Percentiles rank a stretch among this genome's conserved stretches.
These are phyloP conservation scores for Geranium brycei DNA, from an alignment of 345 rosid genomes.

Conservation along the genomic window DNA sequence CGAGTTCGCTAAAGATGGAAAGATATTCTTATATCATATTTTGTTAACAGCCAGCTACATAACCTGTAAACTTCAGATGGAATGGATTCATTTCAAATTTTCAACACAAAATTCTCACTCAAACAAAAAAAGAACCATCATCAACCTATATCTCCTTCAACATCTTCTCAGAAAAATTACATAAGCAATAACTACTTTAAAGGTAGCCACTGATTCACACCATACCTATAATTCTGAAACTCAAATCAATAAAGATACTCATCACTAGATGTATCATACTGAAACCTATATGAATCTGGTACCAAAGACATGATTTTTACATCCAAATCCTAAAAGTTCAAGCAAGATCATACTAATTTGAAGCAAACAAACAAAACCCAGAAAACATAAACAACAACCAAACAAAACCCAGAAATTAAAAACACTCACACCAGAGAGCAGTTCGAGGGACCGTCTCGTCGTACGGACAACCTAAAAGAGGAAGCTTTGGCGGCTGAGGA, in stretches of 20 bases:
- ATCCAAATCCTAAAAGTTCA: background rate
- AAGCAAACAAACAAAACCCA: background rate
- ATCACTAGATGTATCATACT: background rate
- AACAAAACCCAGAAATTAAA: background rate
- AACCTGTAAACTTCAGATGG: background rate
- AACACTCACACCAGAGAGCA: slow-evolving; percentile 47
- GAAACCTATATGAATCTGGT: background rate
- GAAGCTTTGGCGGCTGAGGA: slow-evolving; percentile 23
- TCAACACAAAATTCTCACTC: background rate
- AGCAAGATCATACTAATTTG: no score
- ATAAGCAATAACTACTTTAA: no score
- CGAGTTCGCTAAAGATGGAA: background rate
- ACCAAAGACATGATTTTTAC: background rate
- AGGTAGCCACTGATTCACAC: no score
- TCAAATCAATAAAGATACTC: background rate
- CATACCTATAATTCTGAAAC: background rate
- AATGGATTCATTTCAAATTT: background rate
- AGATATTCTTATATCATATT: background rate
- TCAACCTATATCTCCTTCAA: background rate
- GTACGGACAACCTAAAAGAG: slow-evolving; percentile 37
- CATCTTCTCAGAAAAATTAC: no score
- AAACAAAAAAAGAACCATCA: background rate
- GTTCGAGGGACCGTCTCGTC: slow-evolving; percentile 13
- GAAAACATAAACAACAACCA: background rate
- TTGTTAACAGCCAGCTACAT: background rate